Percentiles rank a stretch among this genome's conserved stretches.
Conservation (phyloP, 2,329 filamentous ascomycete species). For the Aspergillus fijiensis region DNA sequence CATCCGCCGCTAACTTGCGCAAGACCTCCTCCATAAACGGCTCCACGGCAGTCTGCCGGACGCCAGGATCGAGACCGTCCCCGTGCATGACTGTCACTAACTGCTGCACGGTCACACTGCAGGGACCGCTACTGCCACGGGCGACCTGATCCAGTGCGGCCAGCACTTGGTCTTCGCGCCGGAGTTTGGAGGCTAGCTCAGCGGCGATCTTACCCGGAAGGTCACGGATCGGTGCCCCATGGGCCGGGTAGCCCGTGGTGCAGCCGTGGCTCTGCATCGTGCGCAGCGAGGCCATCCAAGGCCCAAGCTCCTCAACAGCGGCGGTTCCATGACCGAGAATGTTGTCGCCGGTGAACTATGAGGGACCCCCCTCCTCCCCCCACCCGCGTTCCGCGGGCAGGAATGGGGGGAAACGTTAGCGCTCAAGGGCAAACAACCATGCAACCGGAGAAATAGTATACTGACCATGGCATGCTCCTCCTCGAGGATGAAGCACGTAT, state of each 20-base stretch:
- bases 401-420: too few species aligned
- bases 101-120: slow-evolving; percentile 42
- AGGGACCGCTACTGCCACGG: too few species aligned
- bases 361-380: too few species aligned
- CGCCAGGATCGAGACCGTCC: slow-evolving; percentile 28
- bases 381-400: too few species aligned
- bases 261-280: slow-evolving; percentile 39
- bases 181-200: slow-evolving; percentile 39
- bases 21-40: slow-evolving; percentile 48
- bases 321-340: slow-evolving; percentile 63
- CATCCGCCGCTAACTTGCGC: slow-evolving; percentile 46
- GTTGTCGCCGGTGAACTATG: slow-evolving; percentile 72
- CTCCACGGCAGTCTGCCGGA: slow-evolving; percentile 41
- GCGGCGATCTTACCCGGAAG: slow-evolving; percentile 40
- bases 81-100: slow-evolving; percentile 49
- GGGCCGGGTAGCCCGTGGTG: slow-evolving; percentile 46
- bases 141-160: too few species aligned
- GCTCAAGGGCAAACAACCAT: too few species aligned
- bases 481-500: slow-evolving; percentile 68
- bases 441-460: too few species aligned
- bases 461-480: slow-evolving; percentile 65
- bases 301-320: slow-evolving; percentile 41
- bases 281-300: slow-evolving; percentile 38
- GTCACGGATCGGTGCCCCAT: slow-evolving; percentile 43
- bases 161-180: slow-evolving; percentile 37